Evolutionary conservation across 2,329 filamentous ascomycete genomes (phyloP).

Genomic region (Fusarium heterosporum): DNA sequence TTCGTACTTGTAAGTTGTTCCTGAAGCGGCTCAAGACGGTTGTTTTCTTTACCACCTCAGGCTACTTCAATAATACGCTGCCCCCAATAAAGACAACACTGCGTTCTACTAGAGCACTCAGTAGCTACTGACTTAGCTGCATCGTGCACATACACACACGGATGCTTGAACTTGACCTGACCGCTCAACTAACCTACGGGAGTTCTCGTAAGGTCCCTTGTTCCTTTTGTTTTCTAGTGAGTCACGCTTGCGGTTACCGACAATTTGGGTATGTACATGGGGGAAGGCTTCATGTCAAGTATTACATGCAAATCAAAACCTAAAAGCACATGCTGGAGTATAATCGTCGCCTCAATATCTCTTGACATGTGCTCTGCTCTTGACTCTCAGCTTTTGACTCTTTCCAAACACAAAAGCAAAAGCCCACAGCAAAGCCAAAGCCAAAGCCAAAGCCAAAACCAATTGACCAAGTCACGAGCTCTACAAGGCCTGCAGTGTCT

Average conservation of each 20-base stretch:
- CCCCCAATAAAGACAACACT: conserved; percentile 16
- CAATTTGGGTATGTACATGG: conserved; percentile 5
- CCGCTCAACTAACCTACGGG: conserved; percentile 26
- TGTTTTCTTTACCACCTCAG: not conserved
- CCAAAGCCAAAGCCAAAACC: conserved; percentile 12
- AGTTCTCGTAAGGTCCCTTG: conserved; percentile 22
- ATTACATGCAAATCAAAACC: not conserved
- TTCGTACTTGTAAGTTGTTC: not conserved
- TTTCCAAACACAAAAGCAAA: conserved; percentile 1
- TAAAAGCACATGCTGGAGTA: not conserved
- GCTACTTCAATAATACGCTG: not conserved
- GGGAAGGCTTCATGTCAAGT: not conserved
- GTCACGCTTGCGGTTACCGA: conserved; percentile 3
- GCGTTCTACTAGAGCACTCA: conserved; percentile 12
- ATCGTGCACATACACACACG: not conserved
- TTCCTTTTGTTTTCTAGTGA: conserved; percentile 20
- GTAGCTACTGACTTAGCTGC: not conserved
- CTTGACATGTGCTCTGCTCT: conserved; percentile 20
- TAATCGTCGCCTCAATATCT: conserved; percentile 7
- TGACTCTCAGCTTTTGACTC: not conserved
- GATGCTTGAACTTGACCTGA: conserved; percentile 4
- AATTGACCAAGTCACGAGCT: conserved; percentile 36
- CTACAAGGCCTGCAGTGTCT: conserved; percentile 28
- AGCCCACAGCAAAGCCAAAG: not conserved
- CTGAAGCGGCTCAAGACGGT: conserved; percentile 13